Conservation (phyloP, 164 flowering plant genomes). For the Magnolia changhungtana region DNA sequence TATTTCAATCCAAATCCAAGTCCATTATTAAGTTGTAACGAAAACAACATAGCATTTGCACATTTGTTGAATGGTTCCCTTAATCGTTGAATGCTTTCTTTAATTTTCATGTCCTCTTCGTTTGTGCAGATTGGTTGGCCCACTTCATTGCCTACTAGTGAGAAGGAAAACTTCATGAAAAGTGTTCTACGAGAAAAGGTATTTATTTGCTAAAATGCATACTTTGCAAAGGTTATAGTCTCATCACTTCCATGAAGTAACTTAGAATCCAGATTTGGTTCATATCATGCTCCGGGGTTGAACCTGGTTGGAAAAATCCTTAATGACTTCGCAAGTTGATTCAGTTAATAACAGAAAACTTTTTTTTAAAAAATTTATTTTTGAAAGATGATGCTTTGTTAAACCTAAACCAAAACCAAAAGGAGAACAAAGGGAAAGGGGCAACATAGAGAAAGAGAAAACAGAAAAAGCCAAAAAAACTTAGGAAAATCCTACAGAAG, state of each 20-base stretch:
- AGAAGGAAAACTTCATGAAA: conserved; percentile 64
- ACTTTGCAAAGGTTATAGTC: background rate
- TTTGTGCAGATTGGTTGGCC: conserved; percentile 92
- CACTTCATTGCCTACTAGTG: conserved; percentile 81
- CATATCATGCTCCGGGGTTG: background rate
- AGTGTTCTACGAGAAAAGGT: conserved; percentile 81
- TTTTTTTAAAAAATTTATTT: too few species aligned
- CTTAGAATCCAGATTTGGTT: background rate
- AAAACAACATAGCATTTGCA: background rate
- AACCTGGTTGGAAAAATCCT: background rate
- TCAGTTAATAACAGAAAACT: background rate
- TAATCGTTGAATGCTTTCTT: background rate
- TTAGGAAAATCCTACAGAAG: too few species aligned
- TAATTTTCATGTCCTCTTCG: background rate
- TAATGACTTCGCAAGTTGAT: background rate
- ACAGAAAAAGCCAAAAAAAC: too few species aligned
- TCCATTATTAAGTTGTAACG: too few species aligned
- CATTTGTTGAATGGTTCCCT: background rate
- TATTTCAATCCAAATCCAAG: too few species aligned
- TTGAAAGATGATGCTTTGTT: too few species aligned
- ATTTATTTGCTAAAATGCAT: conserved; percentile 4
- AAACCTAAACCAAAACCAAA: too few species aligned
- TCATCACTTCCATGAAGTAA: background rate
- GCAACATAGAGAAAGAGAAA: too few species aligned
- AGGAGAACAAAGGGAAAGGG: too few species aligned